A percentile compares a stretch with the other conserved stretches of the same genome.
Conservation (phyloP, 495 filamentous ascomycete genomes). For the Hypoxylon intermedium region DNA sequence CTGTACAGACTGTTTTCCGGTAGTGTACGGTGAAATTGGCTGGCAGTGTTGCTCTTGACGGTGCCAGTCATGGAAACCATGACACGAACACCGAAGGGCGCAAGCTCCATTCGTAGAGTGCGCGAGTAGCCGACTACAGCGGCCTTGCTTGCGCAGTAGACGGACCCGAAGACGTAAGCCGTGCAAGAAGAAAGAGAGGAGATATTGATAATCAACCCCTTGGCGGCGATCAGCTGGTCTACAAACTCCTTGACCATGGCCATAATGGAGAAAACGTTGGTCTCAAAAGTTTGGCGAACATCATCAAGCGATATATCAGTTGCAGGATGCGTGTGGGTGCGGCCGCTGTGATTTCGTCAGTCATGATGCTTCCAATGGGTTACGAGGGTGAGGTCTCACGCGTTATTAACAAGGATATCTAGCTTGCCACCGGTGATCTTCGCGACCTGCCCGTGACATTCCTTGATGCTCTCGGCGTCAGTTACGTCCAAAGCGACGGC, state of each 20-base stretch:
- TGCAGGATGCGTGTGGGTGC: conserved; percentile 57
- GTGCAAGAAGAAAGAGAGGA: conserved; percentile 57
- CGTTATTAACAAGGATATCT: conserved; percentile 74
- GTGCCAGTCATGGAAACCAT: conserved; percentile 61
- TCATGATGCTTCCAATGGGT: neutral
- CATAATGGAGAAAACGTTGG: conserved; percentile 68
- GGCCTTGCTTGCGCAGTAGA: conserved; percentile 63
- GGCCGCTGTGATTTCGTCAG: conserved; percentile 48
- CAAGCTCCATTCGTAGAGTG: conserved; percentile 60
- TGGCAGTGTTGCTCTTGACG: conserved; percentile 55
- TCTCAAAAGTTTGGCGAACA: conserved; percentile 64
- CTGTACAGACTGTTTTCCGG: conserved; percentile 52
- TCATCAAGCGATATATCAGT: conserved; percentile 60
- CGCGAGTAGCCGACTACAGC: conserved; percentile 59
- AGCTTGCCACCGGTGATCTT: conserved; percentile 62
- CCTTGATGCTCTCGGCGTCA: conserved; percentile 56
- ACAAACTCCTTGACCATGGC: conserved; percentile 62
- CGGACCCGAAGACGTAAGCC: conserved; percentile 55
- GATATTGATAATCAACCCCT: conserved; percentile 64
- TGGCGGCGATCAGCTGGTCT: conserved; percentile 58
- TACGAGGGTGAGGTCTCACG: conserved; percentile 45
- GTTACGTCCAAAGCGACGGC: conserved; percentile 60
- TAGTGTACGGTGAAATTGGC: conserved; percentile 45
- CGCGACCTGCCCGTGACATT: conserved; percentile 54
- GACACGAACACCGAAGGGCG: conserved; percentile 61